phyloP scores from a whole-genome alignment of 495 filamentous ascomycete genomes.

The Xylaria cubensis region DNA sequence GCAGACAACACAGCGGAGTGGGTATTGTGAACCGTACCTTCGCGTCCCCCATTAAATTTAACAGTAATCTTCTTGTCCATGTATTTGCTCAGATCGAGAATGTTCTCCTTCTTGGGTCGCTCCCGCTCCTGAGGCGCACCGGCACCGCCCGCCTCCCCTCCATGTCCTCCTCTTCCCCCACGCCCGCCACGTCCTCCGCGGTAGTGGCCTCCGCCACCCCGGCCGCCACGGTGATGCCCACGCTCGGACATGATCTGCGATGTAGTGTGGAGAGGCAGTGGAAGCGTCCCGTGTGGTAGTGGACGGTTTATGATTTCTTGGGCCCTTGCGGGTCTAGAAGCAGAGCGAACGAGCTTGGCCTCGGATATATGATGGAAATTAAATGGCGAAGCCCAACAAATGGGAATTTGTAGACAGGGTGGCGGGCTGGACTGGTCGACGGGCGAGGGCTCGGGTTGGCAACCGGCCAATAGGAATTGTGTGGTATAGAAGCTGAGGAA shows the following conservation, averaged over 20 bases:
- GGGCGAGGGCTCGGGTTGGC: conserved; percentile 8
- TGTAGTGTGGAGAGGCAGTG: conserved; percentile 26
- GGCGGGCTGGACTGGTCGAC: conserved; percentile 15
- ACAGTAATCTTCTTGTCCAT: conserved; percentile 94
- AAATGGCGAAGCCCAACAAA: conserved; percentile 4
- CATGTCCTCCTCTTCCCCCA: conserved; percentile 49
- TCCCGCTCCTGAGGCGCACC: conserved; percentile 61
- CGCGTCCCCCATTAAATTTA: conserved; percentile 94
- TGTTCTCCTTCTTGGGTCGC: conserved; percentile 97
- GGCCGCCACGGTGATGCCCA: conserved; percentile 61
- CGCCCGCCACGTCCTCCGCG: conserved; percentile 59
- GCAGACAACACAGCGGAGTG: neutral
- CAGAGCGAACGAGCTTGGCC: conserved; percentile 28
- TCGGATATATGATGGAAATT: conserved; percentile 27
- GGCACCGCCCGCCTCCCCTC: conserved; percentile 35
- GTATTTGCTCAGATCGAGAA: conserved; percentile 91
- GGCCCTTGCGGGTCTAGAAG: conserved; percentile 30
- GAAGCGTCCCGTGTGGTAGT: conserved; percentile 26
- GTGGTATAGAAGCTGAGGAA: neutral
- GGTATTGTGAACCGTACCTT: conserved; percentile 64
- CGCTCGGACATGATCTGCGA: conserved; percentile 67
- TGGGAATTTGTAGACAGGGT: neutral
- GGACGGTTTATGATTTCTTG: conserved; percentile 11
- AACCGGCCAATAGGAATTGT: conserved; percentile 21
- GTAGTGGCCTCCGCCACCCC: conserved; percentile 42